Evolutionary conservation across 257 asterid species (phyloP), one percentile per base, ranked within the genome.

Genomic region (Handroanthus guayacan): DNA sequence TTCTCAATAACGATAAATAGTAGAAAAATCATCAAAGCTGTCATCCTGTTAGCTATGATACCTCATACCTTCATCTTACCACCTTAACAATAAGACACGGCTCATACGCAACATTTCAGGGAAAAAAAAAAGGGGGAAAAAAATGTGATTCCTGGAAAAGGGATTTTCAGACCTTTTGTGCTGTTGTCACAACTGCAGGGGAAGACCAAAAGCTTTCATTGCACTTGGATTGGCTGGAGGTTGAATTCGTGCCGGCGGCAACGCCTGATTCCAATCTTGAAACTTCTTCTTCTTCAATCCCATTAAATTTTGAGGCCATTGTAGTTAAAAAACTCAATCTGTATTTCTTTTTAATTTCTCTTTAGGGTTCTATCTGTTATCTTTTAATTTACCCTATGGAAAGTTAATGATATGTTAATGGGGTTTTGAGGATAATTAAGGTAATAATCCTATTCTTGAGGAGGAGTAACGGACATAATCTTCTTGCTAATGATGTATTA

Each of bases 181-280:
- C 13, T 1, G 63, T 38, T 50, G 75, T 69, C 0, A 87, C 82
- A 1, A 88, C 37, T 0, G 69, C 31, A 3, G 83, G 6, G 4
- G 85, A 81, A 48, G 79, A 48, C 37, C 80, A 72, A 9, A 76
- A 79, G 3, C 78, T 78, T 18, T 20, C 13, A 4, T 50, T 31
- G 39, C 58, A 9, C 16, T 47, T 78, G 36, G 84, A 67, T 17
- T 47, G 75, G 39, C 77, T 25, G 31, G 31, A 25, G 4, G n/a
- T 6, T 2, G 74, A 4, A 5, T 17, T 61, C 6, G 14, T 25
- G 14, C 55, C 2, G 25, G 55, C 6, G 25, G 52, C 9, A 6
- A 41, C 52, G 1, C 96, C 92, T 78, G 86, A 77, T 77, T 90
- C 96, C 86, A 90, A 73, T 18, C 79, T 83, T 0, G 89, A 68